These are phyloP conservation scores for Myxozyma neotropica DNA, from an alignment of 805 yeast species.

Conservation along the genomic window DNA sequence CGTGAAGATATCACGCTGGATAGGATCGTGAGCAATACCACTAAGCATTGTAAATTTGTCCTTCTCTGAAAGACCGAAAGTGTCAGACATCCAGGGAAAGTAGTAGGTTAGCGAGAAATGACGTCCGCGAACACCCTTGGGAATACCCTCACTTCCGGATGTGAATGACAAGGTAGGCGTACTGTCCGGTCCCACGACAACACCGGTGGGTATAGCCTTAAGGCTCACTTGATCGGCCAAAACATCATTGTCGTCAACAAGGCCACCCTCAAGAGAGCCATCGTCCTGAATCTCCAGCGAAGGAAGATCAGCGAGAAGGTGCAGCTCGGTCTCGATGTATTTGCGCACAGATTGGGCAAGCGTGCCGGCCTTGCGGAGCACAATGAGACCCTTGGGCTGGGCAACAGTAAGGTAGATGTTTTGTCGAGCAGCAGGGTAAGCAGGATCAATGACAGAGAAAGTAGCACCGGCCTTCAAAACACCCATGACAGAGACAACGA, in stretches of 20 bases:
- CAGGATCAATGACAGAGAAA: conserved; percentile 97
- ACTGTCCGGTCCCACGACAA: conserved; percentile 94
- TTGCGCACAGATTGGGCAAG: conserved; percentile 76
- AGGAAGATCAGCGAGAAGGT: conserved; percentile 72
- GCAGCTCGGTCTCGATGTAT: conserved; percentile 71
- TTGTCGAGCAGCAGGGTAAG: conserved; percentile 98
- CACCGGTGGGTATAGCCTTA: conserved; percentile 69
- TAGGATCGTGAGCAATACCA: conserved; percentile 99
- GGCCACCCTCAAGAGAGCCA: conserved; percentile 64
- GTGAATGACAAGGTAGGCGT: conserved; percentile 97
- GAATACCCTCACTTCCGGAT: conserved; percentile 97
- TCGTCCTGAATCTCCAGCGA: conserved; percentile 75
- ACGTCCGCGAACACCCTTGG: conserved; percentile 98
- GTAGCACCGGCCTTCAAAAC: conserved; percentile 98
- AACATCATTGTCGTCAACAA: conserved; percentile 50
- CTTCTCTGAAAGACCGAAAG: conserved; percentile 71
- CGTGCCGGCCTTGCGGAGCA: conserved; percentile 85
- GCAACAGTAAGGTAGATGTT: conserved; percentile 92
- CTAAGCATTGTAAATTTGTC: conserved; percentile 96
- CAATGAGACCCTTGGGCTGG: conserved; percentile 86
- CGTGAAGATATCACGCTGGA: conserved; percentile 98
- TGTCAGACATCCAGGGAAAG: conserved; percentile 97
- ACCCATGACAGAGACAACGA: conserved; percentile 96
- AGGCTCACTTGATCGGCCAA: conserved; percentile 51
- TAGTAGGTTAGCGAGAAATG: conserved; percentile 96